Conservation (phyloP, 2,329 filamentous ascomycete species). For the Aspergillus fischeri region DNA sequence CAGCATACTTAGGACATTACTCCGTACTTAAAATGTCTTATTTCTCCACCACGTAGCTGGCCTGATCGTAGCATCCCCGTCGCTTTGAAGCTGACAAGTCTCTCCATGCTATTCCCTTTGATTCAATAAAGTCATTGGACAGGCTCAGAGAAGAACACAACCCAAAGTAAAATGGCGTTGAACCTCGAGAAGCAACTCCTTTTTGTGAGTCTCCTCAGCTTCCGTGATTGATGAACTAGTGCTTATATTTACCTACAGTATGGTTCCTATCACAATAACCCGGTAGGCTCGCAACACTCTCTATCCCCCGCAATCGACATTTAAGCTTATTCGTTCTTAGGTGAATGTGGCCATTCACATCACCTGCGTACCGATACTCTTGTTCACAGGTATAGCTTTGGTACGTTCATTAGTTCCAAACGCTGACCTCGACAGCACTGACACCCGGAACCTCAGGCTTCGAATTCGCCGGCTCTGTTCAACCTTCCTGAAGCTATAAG, state of each 20-base stretch:
- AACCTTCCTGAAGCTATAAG: slow-evolving; percentile 52
- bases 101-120: not conserved
- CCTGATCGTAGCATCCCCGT: slow-evolving; percentile 7
- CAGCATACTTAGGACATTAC: not conserved
- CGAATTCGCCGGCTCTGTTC: slow-evolving; percentile 52
- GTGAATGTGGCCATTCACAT: slow-evolving; percentile 63
- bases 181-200: slow-evolving; percentile 64
- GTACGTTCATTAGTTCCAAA: slow-evolving; percentile 39
- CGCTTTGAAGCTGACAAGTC: not conserved
- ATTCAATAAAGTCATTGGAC: not conserved
- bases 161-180: slow-evolving; percentile 39
- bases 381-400: slow-evolving; percentile 57
- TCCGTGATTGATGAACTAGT: slow-evolving; percentile 14
- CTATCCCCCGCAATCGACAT: slow-evolving; percentile 13
- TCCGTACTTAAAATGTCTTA: slow-evolving; percentile 10
- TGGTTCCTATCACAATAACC: slow-evolving; percentile 62
- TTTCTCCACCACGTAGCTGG: slow-evolving; percentile 14
- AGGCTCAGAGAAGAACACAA: not conserved
- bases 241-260: slow-evolving; percentile 46
- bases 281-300: slow-evolving; percentile 41
- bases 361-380: slow-evolving; percentile 58
- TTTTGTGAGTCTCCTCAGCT: slow-evolving; percentile 50
- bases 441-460: slow-evolving; percentile 41
- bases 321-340: slow-evolving; percentile 35
- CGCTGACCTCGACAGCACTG: not conserved